Evolutionary conservation across 2,329 filamentous ascomycete species (phyloP).

Genomic region (Rachicladosporium sp.): DNA sequence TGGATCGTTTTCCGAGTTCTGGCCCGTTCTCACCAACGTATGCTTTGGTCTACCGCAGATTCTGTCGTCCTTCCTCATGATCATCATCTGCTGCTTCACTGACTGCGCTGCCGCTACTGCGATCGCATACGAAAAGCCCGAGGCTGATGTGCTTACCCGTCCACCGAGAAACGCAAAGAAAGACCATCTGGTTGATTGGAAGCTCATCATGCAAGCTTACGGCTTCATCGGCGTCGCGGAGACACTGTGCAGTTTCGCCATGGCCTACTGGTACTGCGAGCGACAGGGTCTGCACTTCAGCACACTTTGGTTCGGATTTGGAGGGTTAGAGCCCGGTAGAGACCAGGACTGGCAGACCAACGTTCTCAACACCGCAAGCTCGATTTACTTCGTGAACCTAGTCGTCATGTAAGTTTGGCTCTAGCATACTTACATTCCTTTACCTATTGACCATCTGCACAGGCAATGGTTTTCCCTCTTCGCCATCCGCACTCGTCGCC

Average conservation of each 20-base stretch:
- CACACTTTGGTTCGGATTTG: slow-evolving; percentile 56
- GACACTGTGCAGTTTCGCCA: slow-evolving; percentile 30
- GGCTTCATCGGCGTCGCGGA: slow-evolving; percentile 51
- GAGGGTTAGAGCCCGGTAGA: slow-evolving; percentile 36
- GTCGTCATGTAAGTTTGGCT: slow-evolving; percentile 53
- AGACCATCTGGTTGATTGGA: slow-evolving; percentile 61
- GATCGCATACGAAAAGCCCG: slow-evolving; percentile 64
- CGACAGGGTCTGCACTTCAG: slow-evolving; percentile 52
- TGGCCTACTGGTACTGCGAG: slow-evolving; percentile 35
- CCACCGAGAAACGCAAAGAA: slow-evolving; percentile 56
- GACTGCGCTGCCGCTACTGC: slow-evolving; percentile 62
- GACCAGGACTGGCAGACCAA: slow-evolving; percentile 40
- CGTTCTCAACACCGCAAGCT: slow-evolving; percentile 52
- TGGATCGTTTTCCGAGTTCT: slow-evolving; percentile 60
- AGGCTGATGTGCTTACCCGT: slow-evolving; percentile 60
- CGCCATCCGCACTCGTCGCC: slow-evolving; percentile 47
- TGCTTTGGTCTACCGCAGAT: slow-evolving; percentile 62
- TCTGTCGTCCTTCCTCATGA: slow-evolving; percentile 60
- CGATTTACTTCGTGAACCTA: slow-evolving; percentile 68
- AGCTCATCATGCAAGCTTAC: slow-evolving; percentile 61
- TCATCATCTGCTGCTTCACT: slow-evolving; percentile 52
- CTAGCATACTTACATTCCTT: not conserved
- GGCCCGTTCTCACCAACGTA: slow-evolving; percentile 63
- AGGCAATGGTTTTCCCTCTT: slow-evolving; percentile 66
- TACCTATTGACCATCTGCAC: slow-evolving; percentile 8